A percentile compares a stretch with the other conserved stretches of the same genome.
These are phyloP conservation scores for Corymbia calophylla DNA, from an alignment of 441 rosid genomes.

Conservation along the genomic window DNA sequence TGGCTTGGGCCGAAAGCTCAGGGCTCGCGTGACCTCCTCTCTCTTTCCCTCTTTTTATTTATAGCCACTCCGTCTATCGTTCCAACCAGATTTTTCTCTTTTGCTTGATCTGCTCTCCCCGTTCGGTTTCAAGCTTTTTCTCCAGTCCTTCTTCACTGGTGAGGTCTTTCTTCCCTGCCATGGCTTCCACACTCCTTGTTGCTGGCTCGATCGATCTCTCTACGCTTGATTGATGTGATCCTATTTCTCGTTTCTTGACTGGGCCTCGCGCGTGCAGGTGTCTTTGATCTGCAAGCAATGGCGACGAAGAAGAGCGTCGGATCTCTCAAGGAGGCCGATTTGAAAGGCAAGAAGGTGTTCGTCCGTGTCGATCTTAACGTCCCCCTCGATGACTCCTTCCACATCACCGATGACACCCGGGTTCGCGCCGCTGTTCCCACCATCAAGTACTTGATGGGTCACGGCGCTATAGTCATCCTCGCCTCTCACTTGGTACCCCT, in stretches of 20 bases:
- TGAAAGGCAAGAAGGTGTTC: slow-evolving; percentile 92
- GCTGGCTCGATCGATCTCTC: background rate
- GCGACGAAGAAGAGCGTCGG: slow-evolving; percentile 87
- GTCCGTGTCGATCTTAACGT: slow-evolving; percentile 95
- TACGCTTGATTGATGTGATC: background rate
- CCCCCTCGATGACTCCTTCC: slow-evolving; percentile 78
- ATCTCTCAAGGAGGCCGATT: slow-evolving; percentile 57
- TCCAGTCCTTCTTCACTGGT: background rate
- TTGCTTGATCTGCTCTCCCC: background rate
- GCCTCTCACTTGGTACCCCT: slow-evolving; percentile 52
- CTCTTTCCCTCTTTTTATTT: background rate
- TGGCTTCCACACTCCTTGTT: background rate
- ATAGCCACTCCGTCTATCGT: background rate
- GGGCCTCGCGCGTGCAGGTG: background rate
- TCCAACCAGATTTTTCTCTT: accelerated
- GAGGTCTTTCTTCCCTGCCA: background rate
- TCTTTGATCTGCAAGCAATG: slow-evolving; percentile 20
- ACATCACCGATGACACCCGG: slow-evolving; percentile 90
- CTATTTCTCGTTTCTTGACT: background rate
- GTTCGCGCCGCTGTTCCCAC: slow-evolving; percentile 93
- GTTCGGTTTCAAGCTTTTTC: background rate
- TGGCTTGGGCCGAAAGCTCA: background rate
- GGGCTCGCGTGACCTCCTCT: background rate
- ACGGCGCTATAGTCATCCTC: slow-evolving; percentile 75
- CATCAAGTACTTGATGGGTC: slow-evolving; percentile 66